Evolutionary conservation across 768 basidiomycete genomes (phyloP).

Genomic region (Dioszegia aurantiaca): DNA sequence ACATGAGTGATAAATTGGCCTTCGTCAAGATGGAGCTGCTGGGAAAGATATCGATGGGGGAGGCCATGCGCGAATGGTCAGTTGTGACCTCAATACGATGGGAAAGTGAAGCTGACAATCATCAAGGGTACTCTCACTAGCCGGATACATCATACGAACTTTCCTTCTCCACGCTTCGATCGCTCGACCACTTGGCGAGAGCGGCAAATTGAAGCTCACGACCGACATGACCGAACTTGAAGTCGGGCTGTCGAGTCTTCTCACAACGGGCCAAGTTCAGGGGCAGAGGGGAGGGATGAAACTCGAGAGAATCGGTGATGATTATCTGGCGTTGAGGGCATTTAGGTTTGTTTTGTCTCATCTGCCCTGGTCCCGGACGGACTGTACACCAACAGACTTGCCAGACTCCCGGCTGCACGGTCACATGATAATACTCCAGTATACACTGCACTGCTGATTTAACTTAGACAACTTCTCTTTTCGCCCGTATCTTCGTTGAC

Average conservation of each 20-base stretch:
- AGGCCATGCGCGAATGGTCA: conserved; percentile 72
- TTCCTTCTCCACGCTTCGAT: conserved; percentile 95
- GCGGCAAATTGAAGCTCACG: conserved; percentile 88
- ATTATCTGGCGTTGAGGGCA: conserved; percentile 78
- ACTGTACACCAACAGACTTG: neutral
- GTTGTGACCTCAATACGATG: conserved; percentile 23
- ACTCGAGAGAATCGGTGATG: conserved; percentile 75
- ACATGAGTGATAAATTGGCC: conserved; percentile 78
- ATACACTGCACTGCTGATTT: neutral
- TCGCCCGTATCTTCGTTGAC: conserved; percentile 72
- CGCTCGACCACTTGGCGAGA: conserved; percentile 82
- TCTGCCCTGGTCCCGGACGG: neutral
- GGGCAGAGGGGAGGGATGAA: conserved; percentile 62
- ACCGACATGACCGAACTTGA: conserved; percentile 96
- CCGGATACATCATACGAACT: conserved; percentile 73
- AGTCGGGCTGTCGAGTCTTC: conserved; percentile 80
- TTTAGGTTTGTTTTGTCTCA: conserved; percentile 65
- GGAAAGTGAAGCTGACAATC: conserved; percentile 2
- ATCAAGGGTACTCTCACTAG: conserved; percentile 56
- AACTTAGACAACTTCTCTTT: conserved; percentile 75
- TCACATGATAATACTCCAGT: too few relatives aligned
- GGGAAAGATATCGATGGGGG: conserved; percentile 67
- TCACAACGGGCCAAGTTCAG: conserved; percentile 54
- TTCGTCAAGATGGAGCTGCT: conserved; percentile 79
- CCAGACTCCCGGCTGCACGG: too few relatives aligned